A percentile compares a stretch with the other conserved stretches of the same genome.
phyloP scores from a whole-genome alignment of 2,329 filamentous ascomycete genomes.

The Xylariaceae sp. region DNA sequence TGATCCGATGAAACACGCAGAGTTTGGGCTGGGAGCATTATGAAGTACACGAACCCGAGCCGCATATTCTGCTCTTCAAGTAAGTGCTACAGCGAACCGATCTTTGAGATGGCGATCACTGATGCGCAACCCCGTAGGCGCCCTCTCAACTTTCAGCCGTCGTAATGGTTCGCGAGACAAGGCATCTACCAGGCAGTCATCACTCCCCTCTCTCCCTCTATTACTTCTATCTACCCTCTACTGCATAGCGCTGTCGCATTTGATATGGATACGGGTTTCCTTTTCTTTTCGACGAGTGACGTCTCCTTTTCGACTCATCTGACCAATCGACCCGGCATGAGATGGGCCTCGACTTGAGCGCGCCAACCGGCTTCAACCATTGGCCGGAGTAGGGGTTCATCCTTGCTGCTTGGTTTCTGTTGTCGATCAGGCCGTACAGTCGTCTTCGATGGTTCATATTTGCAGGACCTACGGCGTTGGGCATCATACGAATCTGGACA shows the following conservation, averaged over 20 bases:
- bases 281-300: constrained; percentile 29
- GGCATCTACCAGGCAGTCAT: constrained; percentile 15
- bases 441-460: constrained; percentile 10
- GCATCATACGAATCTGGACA: constrained; percentile 14
- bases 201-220: constrained; percentile 16
- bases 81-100: constrained; percentile 46
- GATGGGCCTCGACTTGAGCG: constrained; percentile 12
- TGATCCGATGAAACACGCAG: constrained; percentile 43
- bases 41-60: constrained; percentile 97
- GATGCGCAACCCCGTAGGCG: constrained; percentile 49
- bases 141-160: constrained; percentile 79
- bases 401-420: constrained; percentile 11
- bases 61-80: constrained; percentile 98
- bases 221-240: constrained; percentile 26
- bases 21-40: constrained; percentile 99
- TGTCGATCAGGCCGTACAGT: constrained; percentile 9
- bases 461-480: constrained; percentile 15
- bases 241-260: constrained; percentile 37
- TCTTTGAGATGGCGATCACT: constrained; percentile 9
- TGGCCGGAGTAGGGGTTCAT: constrained; percentile 13
- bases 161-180: constrained; percentile 42
- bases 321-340: constrained; percentile 11
- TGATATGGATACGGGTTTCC: constrained; percentile 30
- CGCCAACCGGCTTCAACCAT: constrained; percentile 10
- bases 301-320: constrained; percentile 21